Percentiles rank a stretch among this genome's conserved stretches.
These are phyloP conservation scores for Boletus subparvulus DNA, from an alignment of 768 basidiomycete species.

Conservation along the genomic window DNA sequence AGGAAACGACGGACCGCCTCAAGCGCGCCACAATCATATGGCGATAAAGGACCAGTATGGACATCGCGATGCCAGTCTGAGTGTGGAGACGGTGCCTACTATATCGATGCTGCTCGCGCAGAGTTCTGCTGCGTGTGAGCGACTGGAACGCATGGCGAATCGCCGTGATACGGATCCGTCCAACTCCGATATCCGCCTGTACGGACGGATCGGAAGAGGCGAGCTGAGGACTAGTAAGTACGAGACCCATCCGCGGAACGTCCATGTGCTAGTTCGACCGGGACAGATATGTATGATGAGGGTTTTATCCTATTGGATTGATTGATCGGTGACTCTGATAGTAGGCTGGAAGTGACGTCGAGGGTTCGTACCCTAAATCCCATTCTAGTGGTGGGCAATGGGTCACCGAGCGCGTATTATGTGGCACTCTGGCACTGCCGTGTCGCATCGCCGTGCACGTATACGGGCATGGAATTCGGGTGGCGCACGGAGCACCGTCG, in stretches of 20 bases:
- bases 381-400: not conserved
- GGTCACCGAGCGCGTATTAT: not conserved
- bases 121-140: not conserved
- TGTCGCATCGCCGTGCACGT: not conserved
- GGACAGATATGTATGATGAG: not conserved
- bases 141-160: not conserved
- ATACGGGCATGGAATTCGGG: not conserved
- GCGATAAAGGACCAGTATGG: not conserved
- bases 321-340: not conserved
- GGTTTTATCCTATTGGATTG: conserved; percentile 15
- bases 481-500: conserved; percentile 10
- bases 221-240: not conserved
- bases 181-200: conserved; percentile 12
- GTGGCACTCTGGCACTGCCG: not conserved
- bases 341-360: conserved; percentile 1
- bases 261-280: conserved; percentile 1
- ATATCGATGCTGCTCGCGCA: not conserved
- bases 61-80: not conserved
- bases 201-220: not conserved
- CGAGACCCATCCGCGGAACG: not conserved
- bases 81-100: not conserved
- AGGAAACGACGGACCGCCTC: not conserved
- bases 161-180: conserved; percentile 2
- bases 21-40: not conserved
- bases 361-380: conserved; percentile 14